A percentile compares a stretch with the other conserved stretches of the same genome.
These are phyloP conservation scores for Ascoidea tarda DNA, from an alignment of 805 yeast species.

Conservation along the genomic window DNA sequence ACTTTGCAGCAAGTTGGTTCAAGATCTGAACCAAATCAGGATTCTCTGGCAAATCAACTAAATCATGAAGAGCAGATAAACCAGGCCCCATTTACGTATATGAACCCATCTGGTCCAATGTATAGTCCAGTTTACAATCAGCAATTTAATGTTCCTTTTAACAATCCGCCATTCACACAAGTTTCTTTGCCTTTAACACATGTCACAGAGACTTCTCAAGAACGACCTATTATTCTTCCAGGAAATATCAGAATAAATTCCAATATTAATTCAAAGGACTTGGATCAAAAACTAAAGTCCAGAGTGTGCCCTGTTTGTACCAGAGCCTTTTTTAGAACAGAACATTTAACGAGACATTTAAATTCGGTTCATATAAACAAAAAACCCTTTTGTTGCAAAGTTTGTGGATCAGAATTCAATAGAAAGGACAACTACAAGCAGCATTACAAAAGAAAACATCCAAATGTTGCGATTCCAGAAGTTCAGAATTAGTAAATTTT, in stretches of 20 bases:
- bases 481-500: no score
- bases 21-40: no score
- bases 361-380: slow-evolving; percentile 61
- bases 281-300: background rate
- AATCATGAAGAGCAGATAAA: no score
- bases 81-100: no score
- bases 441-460: slow-evolving; percentile 32
- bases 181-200: slow-evolving; percentile 13
- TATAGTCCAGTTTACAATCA: background rate
- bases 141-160: background rate
- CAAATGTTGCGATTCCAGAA: background rate
- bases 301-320: slow-evolving; percentile 41
- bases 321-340: slow-evolving; percentile 59
- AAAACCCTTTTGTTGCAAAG: slow-evolving; percentile 50
- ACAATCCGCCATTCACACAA: background rate
- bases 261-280: slow-evolving; percentile 13
- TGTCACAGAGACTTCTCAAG: slow-evolving; percentile 15
- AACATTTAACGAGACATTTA: slow-evolving; percentile 63
- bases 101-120: background rate
- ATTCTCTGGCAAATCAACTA: no score
- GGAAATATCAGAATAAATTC: slow-evolving; percentile 45
- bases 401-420: slow-evolving; percentile 51
- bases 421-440: slow-evolving; percentile 54
- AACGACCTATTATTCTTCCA: slow-evolving; percentile 19
- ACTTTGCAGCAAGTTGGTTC: no score